Conservation (phyloP, 208 protist genomes). For the Crithidia bombi region DNA sequence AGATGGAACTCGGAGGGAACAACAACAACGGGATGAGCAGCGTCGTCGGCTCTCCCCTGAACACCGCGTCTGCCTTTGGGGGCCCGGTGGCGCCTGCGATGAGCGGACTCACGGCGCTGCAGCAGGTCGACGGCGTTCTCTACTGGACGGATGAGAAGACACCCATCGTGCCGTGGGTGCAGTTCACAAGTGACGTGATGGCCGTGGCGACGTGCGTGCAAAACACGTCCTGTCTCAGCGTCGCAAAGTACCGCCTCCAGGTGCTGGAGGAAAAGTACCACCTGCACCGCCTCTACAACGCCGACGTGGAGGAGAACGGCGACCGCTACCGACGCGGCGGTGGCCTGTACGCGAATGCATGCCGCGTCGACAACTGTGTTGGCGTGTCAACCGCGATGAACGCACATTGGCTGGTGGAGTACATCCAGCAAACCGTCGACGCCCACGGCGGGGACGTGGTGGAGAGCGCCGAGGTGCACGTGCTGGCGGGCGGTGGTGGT, state of each 20-base stretch:
- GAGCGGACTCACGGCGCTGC: slow-evolving; percentile 46
- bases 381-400: slow-evolving; percentile 88
- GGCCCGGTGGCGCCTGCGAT: slow-evolving; percentile 8
- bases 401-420: slow-evolving; percentile 86
- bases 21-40: not conserved
- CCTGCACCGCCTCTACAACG: slow-evolving; percentile 92
- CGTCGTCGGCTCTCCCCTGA: not conserved
- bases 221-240: slow-evolving; percentile 54
- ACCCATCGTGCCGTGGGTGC: slow-evolving; percentile 64
- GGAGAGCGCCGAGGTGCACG: slow-evolving; percentile 5
- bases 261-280: slow-evolving; percentile 94
- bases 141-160: slow-evolving; percentile 58
- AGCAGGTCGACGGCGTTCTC: slow-evolving; percentile 71
- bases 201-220: slow-evolving; percentile 52
- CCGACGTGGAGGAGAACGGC: slow-evolving; percentile 65
- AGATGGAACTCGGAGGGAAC: slow-evolving; percentile 8
- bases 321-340: slow-evolving; percentile 66
- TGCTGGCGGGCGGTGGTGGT: slow-evolving; percentile 1
- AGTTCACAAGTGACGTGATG: slow-evolving; percentile 75
- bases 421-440: slow-evolving; percentile 92
- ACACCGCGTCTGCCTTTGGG: not conserved
- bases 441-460: slow-evolving; percentile 80
- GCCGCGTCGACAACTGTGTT: slow-evolving; percentile 95
- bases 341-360: slow-evolving; percentile 87
- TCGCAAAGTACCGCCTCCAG: slow-evolving; percentile 77